phyloP scores from a whole-genome alignment of 768 basidiomycete genomes.

The Rhizopogon sp. region DNA sequence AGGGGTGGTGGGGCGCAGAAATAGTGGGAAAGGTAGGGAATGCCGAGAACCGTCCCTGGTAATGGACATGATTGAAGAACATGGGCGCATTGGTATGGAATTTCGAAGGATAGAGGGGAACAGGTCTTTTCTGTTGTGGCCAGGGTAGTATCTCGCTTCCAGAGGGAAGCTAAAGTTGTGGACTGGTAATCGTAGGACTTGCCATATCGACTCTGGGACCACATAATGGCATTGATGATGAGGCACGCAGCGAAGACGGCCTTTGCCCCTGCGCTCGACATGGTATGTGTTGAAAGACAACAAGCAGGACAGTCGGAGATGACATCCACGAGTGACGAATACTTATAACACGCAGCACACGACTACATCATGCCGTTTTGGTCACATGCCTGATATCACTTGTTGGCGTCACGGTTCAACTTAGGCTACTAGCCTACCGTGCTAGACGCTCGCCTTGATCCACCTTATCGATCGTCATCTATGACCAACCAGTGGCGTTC shows the following conservation, averaged over 20 bases:
- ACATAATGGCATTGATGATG: constrained; percentile 55
- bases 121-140: constrained; percentile 29
- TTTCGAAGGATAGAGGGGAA: constrained; percentile 51
- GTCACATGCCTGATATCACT: no score
- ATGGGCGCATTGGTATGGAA: constrained; percentile 58
- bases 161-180: neutral
- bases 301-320: neutral
- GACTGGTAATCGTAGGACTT: constrained; percentile 14
- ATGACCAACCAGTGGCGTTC: no score
- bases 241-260: constrained; percentile 48
- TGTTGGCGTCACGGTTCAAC: no score
- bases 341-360: neutral
- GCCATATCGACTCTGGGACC: constrained; percentile 57
- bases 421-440: no score
- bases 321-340: neutral
- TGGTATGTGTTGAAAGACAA: constrained; percentile 14
- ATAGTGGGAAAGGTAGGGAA: constrained; percentile 66
- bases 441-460: no score
- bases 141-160: constrained; percentile 6
- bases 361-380: neutral
- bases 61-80: constrained; percentile 52
- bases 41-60: constrained; percentile 60
- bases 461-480: no score
- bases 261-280: constrained; percentile 46
- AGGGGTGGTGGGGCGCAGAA: constrained; percentile 57